These are phyloP conservation scores for Phellinidium pouzarii DNA, from an alignment of 1,284 basidiomycete species.

Conservation along the genomic window DNA sequence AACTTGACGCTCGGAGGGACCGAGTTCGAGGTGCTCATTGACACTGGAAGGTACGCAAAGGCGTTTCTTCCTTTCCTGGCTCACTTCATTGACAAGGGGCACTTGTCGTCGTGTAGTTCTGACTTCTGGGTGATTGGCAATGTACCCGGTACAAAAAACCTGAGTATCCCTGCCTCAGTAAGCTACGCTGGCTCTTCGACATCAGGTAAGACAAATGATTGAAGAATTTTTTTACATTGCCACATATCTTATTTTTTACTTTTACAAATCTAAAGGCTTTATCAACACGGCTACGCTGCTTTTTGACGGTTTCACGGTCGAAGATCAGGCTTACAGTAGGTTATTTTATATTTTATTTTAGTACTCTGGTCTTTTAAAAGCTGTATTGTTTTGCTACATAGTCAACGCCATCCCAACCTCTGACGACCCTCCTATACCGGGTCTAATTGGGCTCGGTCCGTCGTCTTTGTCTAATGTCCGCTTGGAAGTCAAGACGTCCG, in stretches of 20 bases:
- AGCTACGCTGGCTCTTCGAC: conserved; percentile 47
- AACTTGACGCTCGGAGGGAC: conserved; percentile 46
- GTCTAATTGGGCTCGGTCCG: conserved; percentile 50
- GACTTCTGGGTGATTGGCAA: conserved; percentile 53
- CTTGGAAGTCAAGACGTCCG: conserved; percentile 7
- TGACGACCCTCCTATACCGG: conserved; percentile 27
- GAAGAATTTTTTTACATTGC: background rate
- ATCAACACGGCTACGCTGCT: conserved; percentile 46
- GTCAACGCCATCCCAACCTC: conserved; percentile 31
- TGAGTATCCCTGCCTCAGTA: conserved; percentile 37
- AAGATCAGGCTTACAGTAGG: conserved; percentile 60
- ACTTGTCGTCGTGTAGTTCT: conserved; percentile 30
- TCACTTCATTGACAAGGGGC: conserved; percentile 1
- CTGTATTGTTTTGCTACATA: conserved; percentile 22
- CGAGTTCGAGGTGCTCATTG: conserved; percentile 46
- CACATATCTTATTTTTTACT: background rate
- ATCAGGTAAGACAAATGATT: conserved; percentile 31
- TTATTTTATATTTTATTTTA: conserved; percentile 12
- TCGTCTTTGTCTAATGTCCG: conserved; percentile 32
- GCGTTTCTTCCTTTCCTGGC: background rate
- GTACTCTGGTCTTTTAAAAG: background rate
- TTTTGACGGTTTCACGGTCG: conserved; percentile 48
- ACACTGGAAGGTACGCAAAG: conserved; percentile 57
- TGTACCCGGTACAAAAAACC: conserved; percentile 36
- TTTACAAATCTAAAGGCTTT: conserved; percentile 31